A percentile compares a stretch with the other conserved stretches of the same genome.
Conservation (phyloP, 805 yeast genomes). For the Candida dajiaensis region DNA sequence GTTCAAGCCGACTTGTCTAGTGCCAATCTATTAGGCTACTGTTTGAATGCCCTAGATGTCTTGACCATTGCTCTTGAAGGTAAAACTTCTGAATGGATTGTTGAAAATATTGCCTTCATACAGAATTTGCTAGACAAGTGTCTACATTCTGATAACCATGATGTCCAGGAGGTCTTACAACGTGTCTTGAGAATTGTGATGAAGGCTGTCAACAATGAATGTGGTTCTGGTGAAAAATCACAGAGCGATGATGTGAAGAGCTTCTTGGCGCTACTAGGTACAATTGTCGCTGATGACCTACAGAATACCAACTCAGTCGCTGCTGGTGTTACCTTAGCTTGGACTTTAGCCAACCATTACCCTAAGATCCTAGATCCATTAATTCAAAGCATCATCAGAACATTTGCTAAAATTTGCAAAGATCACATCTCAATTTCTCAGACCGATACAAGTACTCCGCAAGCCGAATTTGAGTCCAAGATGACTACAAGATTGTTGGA, state of each 20-base stretch:
- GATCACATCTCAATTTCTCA: constrained; percentile 66
- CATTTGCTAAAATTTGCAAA: constrained; percentile 82
- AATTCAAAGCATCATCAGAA: constrained; percentile 73
- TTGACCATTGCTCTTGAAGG: constrained; percentile 76
- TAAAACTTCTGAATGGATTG: constrained; percentile 73
- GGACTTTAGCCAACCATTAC: constrained; percentile 71
- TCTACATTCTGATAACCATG: constrained; percentile 75
- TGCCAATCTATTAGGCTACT: constrained; percentile 64
- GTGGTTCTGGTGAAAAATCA: constrained; percentile 41
- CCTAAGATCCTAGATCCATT: constrained; percentile 73
- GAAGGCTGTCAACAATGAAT: constrained; percentile 51
- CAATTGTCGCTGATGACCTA: constrained; percentile 76
- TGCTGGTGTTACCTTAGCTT: constrained; percentile 78
- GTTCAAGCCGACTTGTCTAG: constrained; percentile 71
- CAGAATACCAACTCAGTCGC: constrained; percentile 68
- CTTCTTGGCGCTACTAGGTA: constrained; percentile 55
- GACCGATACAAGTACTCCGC: constrained; percentile 29
- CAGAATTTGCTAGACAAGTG: constrained; percentile 76
- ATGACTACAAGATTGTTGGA: constrained; percentile 74
- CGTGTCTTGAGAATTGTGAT: constrained; percentile 67
- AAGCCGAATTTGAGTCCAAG: constrained; percentile 64
- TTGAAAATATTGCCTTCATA: constrained; percentile 60
- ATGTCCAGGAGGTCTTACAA: constrained; percentile 78
- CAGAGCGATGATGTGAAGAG: constrained; percentile 56
- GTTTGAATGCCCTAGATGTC: constrained; percentile 88